Base-by-base conservation (phyloP, 1,284 basidiomycete genomes). In the Tilletia indica region DNA sequence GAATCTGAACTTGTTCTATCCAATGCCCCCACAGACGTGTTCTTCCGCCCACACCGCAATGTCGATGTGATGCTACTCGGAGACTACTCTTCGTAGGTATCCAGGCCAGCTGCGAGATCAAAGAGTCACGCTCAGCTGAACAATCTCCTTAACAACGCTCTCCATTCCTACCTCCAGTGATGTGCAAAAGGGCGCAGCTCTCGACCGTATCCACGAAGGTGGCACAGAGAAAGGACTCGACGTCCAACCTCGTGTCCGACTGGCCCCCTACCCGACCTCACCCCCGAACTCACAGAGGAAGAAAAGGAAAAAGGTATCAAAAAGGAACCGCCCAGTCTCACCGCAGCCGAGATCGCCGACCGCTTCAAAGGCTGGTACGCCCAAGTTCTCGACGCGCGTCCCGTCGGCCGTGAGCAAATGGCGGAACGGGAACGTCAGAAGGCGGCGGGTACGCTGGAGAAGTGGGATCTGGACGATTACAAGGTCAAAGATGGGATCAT, bases 361-460 rank as follows among this genome's bases (percentile, higher is more conserved):
- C 66, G 70, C 19, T 76, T 74, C 54, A 71, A 72, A n/a, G 75
- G 73, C 14, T 47, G 73, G 19, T 76, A 76, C 42, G 71, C 73
- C 19, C 73, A 54, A 36, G 68, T 69, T 6, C 39, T 69, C n/a
- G 68, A 69, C 31, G 39, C 68, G 21, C 39, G 39, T 19, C 68
- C 68, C 11, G 39, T 69, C 11, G 54, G 54, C n/a, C 34, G 42
- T 8, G 39, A 63, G 14, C 54, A 69, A 48, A 69, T 69, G 54
- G 68, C 54, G 25, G 68, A 63, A 12, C 42, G 61, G 61, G 61
- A 64, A 36, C 31, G 36, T 19, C 9, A 36, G 61, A 64, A 39
- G 34, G 61, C 61, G 34, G 61, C 61, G 31, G 36, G 34, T 42
- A n/a, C 31, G 36, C 16, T 64, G 8, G 36, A 64, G 38, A 34